Evolutionary conservation across 2,329 filamentous ascomycete species (phyloP), one percentile per base, ranked within the genome.

Genomic region (Triangularia setosa): DNA sequence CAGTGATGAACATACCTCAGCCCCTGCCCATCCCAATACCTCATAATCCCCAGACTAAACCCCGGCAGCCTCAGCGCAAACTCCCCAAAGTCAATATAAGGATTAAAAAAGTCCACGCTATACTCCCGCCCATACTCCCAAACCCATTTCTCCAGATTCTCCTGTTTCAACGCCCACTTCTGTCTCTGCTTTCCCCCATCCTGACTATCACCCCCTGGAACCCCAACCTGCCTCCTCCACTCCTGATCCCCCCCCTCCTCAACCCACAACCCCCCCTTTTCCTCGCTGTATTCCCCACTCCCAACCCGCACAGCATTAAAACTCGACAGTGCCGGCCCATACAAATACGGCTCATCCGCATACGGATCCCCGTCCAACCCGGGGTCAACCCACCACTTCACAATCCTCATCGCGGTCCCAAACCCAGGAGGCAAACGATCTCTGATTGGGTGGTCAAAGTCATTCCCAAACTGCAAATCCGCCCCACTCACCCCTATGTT

Each of bases 301-400:
- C 92, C 91, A 1, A 93, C 83, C 52, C 89, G 79, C 14, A 97
- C 78, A 23, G 85, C 81, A 73, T 97, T 97, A 75, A 96, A 93
- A 1, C 87, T 90, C 64, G 88, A 90, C 59, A 96, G 76, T 0
- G 92, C 88, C 0, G 92, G 89, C 0, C 94, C 93, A 72, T 95
- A 97, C 3, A 98, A 78, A 72, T 93, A 92, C 0, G 94, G 95
- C 70, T 85, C 82, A 72, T 98, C 93, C 3, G 91, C 90, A 70
- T 96, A 93, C 0, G 91, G 88, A 75, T 99, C 93, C 9, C 93
- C 93, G 8, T 97, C 92, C 0, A 99, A 79, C 0, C 93, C 92
- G 0, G 94, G 94, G 73, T 99, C 94, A 58, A 98, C 90, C 80
- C 88, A 91, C 90, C 91, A 96, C 71, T 91, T 91, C 27, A 96